Percentiles rank a stretch among this genome's conserved stretches.
phyloP scores from a whole-genome alignment of 2,329 filamentous ascomycete genomes.

The Tolypocladium capitatum region DNA sequence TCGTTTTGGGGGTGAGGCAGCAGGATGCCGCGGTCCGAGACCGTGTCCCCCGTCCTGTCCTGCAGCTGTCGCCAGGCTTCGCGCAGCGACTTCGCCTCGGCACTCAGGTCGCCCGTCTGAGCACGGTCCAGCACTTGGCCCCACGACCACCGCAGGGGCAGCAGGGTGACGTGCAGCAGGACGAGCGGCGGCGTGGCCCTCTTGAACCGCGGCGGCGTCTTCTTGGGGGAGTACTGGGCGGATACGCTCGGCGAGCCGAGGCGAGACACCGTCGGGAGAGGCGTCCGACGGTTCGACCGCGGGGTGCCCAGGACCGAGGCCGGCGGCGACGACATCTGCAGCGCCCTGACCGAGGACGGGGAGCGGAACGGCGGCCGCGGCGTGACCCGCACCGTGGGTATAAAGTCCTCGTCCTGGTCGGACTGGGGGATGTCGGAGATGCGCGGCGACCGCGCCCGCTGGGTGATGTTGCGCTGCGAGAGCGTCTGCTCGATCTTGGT shows the following conservation, averaged over 20 bases:
- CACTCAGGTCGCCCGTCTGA: constrained; percentile 26
- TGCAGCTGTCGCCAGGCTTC: constrained; percentile 55
- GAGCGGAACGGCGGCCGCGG: constrained; percentile 54
- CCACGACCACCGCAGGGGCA: constrained; percentile 58
- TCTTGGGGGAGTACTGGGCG: constrained; percentile 41
- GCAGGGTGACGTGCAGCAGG: constrained; percentile 61
- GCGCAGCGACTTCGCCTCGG: constrained; percentile 36
- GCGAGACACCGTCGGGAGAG: constrained; percentile 37
- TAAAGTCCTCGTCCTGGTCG: constrained; percentile 30
- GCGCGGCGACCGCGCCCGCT: constrained; percentile 20
- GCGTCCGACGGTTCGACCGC: constrained; percentile 35
- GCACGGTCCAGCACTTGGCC: constrained; percentile 38
- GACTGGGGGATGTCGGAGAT: constrained; percentile 40
- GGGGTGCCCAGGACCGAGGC: constrained; percentile 43
- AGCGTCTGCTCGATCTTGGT: constrained; percentile 19
- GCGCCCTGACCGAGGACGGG: constrained; percentile 53
- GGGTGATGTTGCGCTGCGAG: constrained; percentile 13
- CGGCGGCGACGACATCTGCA: constrained; percentile 59
- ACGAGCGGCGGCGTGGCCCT: constrained; percentile 53
- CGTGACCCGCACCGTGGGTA: constrained; percentile 43
- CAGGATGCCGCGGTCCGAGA: constrained; percentile 60
- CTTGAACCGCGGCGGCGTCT: constrained; percentile 46
- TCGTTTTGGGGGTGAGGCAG: constrained; percentile 69
- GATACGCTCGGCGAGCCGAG: constrained; percentile 41
- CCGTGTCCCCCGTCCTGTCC: constrained; percentile 58